Evolutionary conservation across 2,329 filamentous ascomycete species (phyloP).

Genomic region (Trichophyton benhamiae): DNA sequence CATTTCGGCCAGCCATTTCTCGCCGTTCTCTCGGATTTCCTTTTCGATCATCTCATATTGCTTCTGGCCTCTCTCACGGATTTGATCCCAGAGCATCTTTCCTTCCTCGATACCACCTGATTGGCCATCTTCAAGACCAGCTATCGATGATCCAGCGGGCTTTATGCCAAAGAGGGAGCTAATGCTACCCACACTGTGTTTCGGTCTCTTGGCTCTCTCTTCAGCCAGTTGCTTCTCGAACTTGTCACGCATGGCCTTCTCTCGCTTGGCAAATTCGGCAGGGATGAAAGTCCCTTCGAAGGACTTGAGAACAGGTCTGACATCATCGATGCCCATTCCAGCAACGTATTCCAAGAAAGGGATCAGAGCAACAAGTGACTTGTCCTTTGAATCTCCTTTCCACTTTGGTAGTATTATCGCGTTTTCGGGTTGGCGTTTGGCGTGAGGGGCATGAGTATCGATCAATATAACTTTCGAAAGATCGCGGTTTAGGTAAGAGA

Average conservation of each 20-base stretch:
- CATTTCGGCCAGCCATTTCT: conserved; percentile 93
- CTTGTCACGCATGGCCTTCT: conserved; percentile 71
- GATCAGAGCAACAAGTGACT: conserved; percentile 74
- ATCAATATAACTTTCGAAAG: conserved; percentile 90
- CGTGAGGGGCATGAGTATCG: conserved; percentile 72
- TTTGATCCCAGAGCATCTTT: conserved; percentile 94
- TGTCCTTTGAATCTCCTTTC: conserved; percentile 72
- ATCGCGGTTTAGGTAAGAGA: conserved; percentile 95
- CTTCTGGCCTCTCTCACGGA: conserved; percentile 78
- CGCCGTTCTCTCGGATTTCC: conserved; percentile 84
- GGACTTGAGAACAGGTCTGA: conserved; percentile 72
- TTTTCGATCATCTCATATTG: conserved; percentile 82
- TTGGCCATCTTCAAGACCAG: conserved; percentile 53
- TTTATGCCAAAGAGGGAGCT: conserved; percentile 68
- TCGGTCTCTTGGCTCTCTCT: conserved; percentile 52
- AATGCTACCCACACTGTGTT: conserved; percentile 53
- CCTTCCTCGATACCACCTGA: conserved; percentile 73
- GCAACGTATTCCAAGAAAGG: conserved; percentile 96
- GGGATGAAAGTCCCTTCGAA: conserved; percentile 86
- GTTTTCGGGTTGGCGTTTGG: conserved; percentile 88
- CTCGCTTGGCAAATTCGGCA: conserved; percentile 74
- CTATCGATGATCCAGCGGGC: conserved; percentile 42
- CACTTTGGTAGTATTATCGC: conserved; percentile 84
- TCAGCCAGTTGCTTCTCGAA: conserved; percentile 67
- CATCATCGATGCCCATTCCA: conserved; percentile 81